Evolutionary conservation across 352 stramenopile species (phyloP).

Genomic region (Poterioochromonas sp.): DNA sequence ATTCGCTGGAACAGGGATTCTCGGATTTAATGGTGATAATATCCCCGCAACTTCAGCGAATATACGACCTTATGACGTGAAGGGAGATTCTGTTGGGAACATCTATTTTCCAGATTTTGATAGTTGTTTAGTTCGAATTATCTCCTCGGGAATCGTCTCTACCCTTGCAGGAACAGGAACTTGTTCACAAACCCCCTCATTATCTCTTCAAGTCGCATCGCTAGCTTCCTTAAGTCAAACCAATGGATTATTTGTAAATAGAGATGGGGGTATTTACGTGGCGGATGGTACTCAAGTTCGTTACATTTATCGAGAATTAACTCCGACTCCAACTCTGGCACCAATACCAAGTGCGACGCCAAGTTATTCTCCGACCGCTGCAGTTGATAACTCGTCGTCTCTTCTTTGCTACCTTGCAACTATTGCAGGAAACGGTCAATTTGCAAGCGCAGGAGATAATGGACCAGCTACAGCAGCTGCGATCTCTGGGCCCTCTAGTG

Average conservation of each 20-base stretch:
- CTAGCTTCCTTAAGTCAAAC: not conserved
- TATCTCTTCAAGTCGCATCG: too few relatives aligned
- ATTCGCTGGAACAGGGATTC: not conserved
- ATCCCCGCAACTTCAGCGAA: not conserved
- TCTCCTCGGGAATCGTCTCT: too few relatives aligned
- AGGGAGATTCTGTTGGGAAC: not conserved
- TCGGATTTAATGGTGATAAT: not conserved
- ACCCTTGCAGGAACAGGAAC: too few relatives aligned
- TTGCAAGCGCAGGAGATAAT: not conserved
- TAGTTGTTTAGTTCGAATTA: too few relatives aligned
- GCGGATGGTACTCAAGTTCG: not conserved
- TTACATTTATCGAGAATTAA: not conserved
- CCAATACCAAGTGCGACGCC: too few relatives aligned
- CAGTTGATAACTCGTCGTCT: too few relatives aligned
- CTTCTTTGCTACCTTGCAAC: too few relatives aligned
- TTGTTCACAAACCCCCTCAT: too few relatives aligned
- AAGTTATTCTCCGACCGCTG: too few relatives aligned
- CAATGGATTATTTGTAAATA: not conserved
- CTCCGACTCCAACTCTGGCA: not conserved
- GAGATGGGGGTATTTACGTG: not conserved
- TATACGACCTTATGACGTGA: too few relatives aligned
- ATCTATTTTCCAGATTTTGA: too few relatives aligned
- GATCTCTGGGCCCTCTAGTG: not conserved
- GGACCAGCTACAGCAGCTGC: not conserved
- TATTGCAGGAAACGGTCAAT: too few relatives aligned